Conservation (phyloP, 2,329 filamentous ascomycete species). For the Atkinsonella hypoxylon region DNA sequence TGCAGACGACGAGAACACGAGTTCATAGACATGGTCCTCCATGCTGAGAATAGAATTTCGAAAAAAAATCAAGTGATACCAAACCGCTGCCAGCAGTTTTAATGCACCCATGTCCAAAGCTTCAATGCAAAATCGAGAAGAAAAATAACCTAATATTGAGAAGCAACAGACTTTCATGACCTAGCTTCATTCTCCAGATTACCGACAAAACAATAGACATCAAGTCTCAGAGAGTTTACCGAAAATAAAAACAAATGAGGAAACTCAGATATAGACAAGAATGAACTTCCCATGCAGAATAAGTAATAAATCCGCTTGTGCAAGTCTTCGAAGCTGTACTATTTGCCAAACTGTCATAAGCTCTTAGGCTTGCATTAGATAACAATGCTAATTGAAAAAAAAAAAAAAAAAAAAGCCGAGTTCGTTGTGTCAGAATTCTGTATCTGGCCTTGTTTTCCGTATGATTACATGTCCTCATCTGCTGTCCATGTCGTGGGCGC, state of each 20-base stretch:
- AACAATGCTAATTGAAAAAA: no score
- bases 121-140: neutral
- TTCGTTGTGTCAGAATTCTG: neutral
- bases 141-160: neutral
- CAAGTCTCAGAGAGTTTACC: no score
- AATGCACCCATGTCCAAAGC: constrained; percentile 1
- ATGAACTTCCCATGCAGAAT: neutral
- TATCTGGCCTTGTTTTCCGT: neutral
- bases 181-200: neutral
- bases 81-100: constrained; percentile 1
- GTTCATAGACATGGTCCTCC: neutral
- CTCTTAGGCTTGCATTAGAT: neutral
- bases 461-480: neutral
- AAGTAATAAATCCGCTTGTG: neutral
- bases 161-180: neutral
- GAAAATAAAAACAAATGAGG: neutral
- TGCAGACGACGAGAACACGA: constrained; percentile 11
- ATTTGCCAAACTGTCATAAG: neutral
- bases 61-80: neutral
- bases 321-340: constrained; percentile 1
- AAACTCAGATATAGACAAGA: neutral
- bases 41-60: neutral
- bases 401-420: neutral
- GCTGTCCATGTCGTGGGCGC: neutral
- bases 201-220: neutral